Percentiles rank a stretch among this genome's conserved stretches.
Conservation (phyloP, 768 basidiomycete genomes). For the Boletus rubropictus region DNA sequence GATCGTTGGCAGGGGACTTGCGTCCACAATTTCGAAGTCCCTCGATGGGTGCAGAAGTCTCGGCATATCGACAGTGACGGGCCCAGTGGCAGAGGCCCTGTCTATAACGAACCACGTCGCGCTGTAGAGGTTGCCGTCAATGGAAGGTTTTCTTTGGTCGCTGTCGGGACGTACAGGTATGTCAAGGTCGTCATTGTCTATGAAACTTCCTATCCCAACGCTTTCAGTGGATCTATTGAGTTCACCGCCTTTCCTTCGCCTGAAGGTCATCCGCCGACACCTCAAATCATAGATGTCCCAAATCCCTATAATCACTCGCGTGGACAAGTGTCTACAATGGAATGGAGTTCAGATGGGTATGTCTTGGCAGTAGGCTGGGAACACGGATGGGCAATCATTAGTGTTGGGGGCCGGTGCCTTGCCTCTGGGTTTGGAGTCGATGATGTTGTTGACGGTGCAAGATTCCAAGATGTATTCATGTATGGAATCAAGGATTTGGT, state of each 20-base stretch:
- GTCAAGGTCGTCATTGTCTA: not conserved
- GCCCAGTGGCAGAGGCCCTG: slow-evolving; percentile 22
- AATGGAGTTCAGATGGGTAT: slow-evolving; percentile 96
- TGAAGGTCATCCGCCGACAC: slow-evolving; percentile 49
- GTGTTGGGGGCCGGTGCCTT: slow-evolving; percentile 81
- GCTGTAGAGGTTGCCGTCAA: slow-evolving; percentile 68
- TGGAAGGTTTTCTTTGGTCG: slow-evolving; percentile 73
- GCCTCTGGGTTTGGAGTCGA: slow-evolving; percentile 72
- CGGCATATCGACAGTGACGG: slow-evolving; percentile 49
- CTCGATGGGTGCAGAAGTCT: slow-evolving; percentile 77
- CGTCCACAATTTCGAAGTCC: slow-evolving; percentile 67
- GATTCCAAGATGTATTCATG: slow-evolving; percentile 83
- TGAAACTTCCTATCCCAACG: not conserved
- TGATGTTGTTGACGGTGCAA: slow-evolving; percentile 48
- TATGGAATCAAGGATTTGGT: slow-evolving; percentile 71
- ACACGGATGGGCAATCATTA: slow-evolving; percentile 86
- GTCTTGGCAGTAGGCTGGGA: slow-evolving; percentile 91
- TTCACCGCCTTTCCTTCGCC: slow-evolving; percentile 65
- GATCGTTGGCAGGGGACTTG: slow-evolving; percentile 70
- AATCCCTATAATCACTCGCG: slow-evolving; percentile 52
- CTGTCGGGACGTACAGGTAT: slow-evolving; percentile 71
- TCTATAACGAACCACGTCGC: slow-evolving; percentile 61
- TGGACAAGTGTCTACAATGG: slow-evolving; percentile 61
- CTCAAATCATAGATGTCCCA: slow-evolving; percentile 58
- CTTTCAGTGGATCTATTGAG: slow-evolving; percentile 56